Conservation (phyloP, 2,329 filamentous ascomycete species). For the Aspergillus hiratsukae region DNA sequence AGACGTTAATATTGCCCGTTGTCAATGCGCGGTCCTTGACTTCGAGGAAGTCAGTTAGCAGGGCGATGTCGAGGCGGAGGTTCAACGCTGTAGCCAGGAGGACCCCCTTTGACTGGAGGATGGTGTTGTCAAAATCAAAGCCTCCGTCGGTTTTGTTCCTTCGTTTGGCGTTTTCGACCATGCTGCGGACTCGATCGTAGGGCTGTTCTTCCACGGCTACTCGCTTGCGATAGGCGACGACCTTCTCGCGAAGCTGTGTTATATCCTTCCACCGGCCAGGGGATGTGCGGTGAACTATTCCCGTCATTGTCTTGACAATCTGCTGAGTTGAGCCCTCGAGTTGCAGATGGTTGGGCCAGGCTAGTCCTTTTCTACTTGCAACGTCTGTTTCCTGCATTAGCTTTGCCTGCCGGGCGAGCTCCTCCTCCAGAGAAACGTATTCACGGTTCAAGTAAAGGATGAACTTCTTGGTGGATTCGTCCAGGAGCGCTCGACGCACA, state of each 20-base stretch:
- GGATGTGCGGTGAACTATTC: slow-evolving; percentile 17
- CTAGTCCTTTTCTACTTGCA: not conserved
- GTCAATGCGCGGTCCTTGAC: slow-evolving; percentile 5
- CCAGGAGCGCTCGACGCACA: slow-evolving; percentile 55
- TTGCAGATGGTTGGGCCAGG: slow-evolving; percentile 1
- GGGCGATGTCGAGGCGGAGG: slow-evolving; percentile 47
- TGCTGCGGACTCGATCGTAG: slow-evolving; percentile 31
- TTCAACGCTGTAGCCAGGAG: slow-evolving; percentile 45
- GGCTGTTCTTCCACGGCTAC: slow-evolving; percentile 38
- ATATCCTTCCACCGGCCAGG: slow-evolving; percentile 21
- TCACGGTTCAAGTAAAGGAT: slow-evolving; percentile 49
- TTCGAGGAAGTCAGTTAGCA: slow-evolving; percentile 44
- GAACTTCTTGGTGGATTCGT: slow-evolving; percentile 62
- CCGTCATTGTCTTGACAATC: slow-evolving; percentile 22
- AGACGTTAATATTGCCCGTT: not conserved
- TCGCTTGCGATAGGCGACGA: slow-evolving; percentile 26
- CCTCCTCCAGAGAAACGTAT: slow-evolving; percentile 39
- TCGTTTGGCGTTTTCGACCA: slow-evolving; percentile 30
- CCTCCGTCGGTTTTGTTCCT: slow-evolving; percentile 18
- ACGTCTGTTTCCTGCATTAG: slow-evolving; percentile 19
- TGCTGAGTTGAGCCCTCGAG: slow-evolving; percentile 14
- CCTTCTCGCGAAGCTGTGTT: slow-evolving; percentile 23
- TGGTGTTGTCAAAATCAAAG: slow-evolving; percentile 22
- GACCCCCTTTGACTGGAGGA: slow-evolving; percentile 34
- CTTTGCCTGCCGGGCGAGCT: slow-evolving; percentile 23